These are phyloP conservation scores for Trichosporon sp. DNA, from an alignment of 1,284 basidiomycete species.

Conservation along the genomic window DNA sequence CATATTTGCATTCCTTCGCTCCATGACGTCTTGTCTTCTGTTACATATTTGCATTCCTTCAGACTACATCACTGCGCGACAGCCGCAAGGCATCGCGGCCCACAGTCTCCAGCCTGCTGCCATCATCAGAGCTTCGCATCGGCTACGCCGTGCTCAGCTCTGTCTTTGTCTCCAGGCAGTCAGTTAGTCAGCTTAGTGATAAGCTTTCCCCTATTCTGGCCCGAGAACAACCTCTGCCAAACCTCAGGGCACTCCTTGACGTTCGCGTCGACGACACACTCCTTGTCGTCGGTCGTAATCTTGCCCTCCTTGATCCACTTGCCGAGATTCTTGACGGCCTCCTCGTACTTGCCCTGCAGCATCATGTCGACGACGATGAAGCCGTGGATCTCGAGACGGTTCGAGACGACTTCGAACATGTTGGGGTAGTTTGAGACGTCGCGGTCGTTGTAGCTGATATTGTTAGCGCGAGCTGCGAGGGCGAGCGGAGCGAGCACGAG, in stretches of 20 bases:
- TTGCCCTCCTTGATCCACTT: constrained; percentile 35
- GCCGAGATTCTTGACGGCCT: constrained; percentile 23
- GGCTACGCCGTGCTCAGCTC: not conserved
- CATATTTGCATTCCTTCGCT: no score
- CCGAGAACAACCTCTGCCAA: constrained; percentile 37
- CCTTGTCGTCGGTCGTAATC: constrained; percentile 29
- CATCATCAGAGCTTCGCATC: no score
- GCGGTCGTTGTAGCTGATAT: constrained; percentile 19
- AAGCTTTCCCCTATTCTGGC: constrained; percentile 42
- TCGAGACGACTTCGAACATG: constrained; percentile 43
- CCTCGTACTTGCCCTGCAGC: constrained; percentile 12
- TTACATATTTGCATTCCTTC: no score
- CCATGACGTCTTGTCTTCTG: no score
- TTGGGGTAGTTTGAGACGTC: constrained; percentile 21
- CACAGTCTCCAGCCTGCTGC: no score
- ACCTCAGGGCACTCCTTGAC: constrained; percentile 40
- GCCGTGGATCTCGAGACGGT: constrained; percentile 48
- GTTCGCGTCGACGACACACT: constrained; percentile 35
- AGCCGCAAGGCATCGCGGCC: no score
- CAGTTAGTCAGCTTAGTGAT: constrained; percentile 32
- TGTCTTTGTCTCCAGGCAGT: not conserved
- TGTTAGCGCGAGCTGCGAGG: not conserved
- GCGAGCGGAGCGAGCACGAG: no score
- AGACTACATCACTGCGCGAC: not conserved
- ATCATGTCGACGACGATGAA: constrained; percentile 46